Evolutionary conservation across 2,329 filamentous ascomycete species (phyloP).

Genomic region (Hymenoscyphus fructigenus): DNA sequence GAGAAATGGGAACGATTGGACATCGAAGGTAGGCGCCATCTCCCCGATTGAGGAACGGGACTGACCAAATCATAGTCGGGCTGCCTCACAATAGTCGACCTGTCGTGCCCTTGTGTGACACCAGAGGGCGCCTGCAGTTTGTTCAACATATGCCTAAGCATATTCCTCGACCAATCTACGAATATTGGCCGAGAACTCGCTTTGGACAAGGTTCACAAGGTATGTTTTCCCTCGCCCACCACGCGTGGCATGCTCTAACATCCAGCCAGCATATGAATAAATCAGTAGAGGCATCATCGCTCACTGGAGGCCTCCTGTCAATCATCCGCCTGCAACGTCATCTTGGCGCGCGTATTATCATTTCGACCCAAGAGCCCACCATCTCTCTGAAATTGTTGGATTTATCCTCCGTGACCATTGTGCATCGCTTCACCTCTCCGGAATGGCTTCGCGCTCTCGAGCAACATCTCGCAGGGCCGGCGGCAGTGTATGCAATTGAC

Average conservation of each 20-base stretch:
- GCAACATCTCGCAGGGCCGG: conserved; percentile 47
- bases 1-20: conserved; percentile 27
- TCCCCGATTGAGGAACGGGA: neutral
- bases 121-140: conserved; percentile 65
- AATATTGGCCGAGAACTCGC: conserved; percentile 60
- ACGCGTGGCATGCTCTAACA: neutral
- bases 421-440: conserved; percentile 70
- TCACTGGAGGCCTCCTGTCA: conserved; percentile 62
- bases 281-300: conserved; percentile 50
- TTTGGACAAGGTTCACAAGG: conserved; percentile 76
- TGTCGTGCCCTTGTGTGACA: conserved; percentile 71
- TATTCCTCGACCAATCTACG: conserved; percentile 59
- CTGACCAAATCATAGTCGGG: conserved; percentile 40
- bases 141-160: conserved; percentile 68
- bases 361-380: conserved; percentile 77
- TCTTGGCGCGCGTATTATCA: conserved; percentile 62
- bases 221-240: conserved; percentile 29
- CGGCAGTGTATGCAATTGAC: conserved; percentile 25
- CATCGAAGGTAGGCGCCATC: conserved; percentile 18
- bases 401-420: conserved; percentile 68
- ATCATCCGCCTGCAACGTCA: conserved; percentile 72
- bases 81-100: conserved; percentile 64
- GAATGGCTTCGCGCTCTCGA: conserved; percentile 49
- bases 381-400: conserved; percentile 68
- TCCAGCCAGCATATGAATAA: conserved; percentile 54